Evolutionary conservation across 495 filamentous ascomycete genomes (phyloP).

Genomic region (Achaetomiella virescens): DNA sequence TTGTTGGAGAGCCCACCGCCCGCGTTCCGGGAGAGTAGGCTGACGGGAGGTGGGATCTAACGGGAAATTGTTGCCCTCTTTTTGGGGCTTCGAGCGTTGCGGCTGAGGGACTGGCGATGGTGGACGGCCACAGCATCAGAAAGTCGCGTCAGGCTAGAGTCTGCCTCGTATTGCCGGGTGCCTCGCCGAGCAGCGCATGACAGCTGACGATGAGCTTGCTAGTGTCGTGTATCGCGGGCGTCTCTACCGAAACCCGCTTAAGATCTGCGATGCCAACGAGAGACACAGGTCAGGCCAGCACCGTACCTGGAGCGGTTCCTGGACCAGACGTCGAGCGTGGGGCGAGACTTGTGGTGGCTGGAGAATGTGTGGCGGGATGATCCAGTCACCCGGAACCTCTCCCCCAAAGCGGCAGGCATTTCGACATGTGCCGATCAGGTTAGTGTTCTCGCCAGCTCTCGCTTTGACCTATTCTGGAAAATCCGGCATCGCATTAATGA

Average conservation of each 20-base stretch:
- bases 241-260: neutral
- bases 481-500: conserved; percentile 1
- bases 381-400: conserved; percentile 11
- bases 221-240: neutral
- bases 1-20: too few species aligned
- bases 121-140: neutral
- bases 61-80: too few species aligned
- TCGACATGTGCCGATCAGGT: neutral
- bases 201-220: neutral
- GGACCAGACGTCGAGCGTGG: conserved; percentile 2
- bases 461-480: neutral
- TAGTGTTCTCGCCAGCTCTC: too few species aligned
- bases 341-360: conserved; percentile 9
- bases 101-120: neutral
- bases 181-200: conserved; percentile 3
- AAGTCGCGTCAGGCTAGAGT: neutral
- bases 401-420: neutral
- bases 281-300: neutral
- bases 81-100: neutral
- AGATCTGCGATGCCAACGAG: neutral
- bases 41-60: too few species aligned
- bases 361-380: conserved; percentile 5
- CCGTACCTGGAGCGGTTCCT: neutral
- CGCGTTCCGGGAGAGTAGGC: neutral
- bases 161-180: neutral